phyloP scores from a whole-genome alignment of 2,329 filamentous ascomycete genomes.

The Exophiala sp. region DNA sequence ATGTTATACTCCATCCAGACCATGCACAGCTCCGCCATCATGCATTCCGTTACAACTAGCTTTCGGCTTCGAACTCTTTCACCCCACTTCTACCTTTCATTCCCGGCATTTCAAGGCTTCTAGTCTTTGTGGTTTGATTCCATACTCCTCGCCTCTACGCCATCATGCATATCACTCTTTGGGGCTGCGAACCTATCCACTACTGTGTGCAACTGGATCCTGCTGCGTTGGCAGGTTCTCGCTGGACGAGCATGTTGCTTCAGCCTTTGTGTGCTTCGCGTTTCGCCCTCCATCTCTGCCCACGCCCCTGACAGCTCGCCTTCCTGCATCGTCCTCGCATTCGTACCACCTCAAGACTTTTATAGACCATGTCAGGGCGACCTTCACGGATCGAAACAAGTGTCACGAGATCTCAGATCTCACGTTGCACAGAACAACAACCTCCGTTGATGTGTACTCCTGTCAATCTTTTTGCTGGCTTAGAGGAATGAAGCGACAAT shows the following conservation, averaged over 20 bases:
- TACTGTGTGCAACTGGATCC: constrained; percentile 13
- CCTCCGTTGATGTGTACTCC: constrained; percentile 10
- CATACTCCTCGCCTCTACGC: constrained; percentile 15
- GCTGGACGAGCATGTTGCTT: constrained; percentile 21
- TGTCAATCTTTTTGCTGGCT: constrained; percentile 19
- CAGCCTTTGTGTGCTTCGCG: constrained; percentile 13
- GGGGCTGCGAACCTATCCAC: constrained; percentile 13
- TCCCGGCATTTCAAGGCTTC: constrained; percentile 10
- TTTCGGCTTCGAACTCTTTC: constrained; percentile 8
- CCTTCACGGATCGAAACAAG: constrained; percentile 16
- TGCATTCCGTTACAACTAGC: constrained; percentile 6
- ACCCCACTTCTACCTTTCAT: constrained; percentile 17
- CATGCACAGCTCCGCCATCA: constrained; percentile 13
- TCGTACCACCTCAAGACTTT: constrained; percentile 18
- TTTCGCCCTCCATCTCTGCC: constrained; percentile 22
- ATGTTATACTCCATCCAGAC: constrained; percentile 6
- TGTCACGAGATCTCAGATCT: constrained; percentile 26
- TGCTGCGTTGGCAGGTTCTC: constrained; percentile 23
- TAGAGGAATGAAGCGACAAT: constrained; percentile 21
- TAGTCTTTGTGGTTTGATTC: constrained; percentile 11
- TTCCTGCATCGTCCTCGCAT: constrained; percentile 13
- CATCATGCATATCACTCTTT: constrained; percentile 26
- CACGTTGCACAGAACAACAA: constrained; percentile 18
- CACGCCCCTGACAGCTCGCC: constrained; percentile 19
- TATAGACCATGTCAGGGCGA: constrained; percentile 24